Base-by-base conservation (phyloP, 2,329 filamentous ascomycete species). In the Diaporthe helianthi region DNA sequence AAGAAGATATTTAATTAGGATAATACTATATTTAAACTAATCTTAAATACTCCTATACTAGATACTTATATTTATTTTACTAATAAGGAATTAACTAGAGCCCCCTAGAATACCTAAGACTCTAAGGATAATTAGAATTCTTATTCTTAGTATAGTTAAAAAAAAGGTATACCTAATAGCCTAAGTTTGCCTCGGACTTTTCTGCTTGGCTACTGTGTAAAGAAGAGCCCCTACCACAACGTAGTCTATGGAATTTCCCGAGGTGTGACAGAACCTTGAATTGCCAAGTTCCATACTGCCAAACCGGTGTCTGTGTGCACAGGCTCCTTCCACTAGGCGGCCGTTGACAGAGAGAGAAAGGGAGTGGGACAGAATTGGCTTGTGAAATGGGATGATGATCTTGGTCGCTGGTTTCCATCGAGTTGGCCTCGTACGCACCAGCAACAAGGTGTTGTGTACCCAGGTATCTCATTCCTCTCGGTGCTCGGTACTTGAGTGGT, bases 301-400 rank as follows among this genome's bases (percentile, higher is more conserved):
- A n/a, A n/a, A 13, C 38, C 54, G 17, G 26, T 47, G 58, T 31
- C 58, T 61, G 58, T 61, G 58, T 49, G 58, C 58, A 31, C 44
- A 36, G 44, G 44, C 19, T 15, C 13, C 24, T 26, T 46, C 58
- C 24, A 36, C 47, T 44, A 29, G 58, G n/a, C 17, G 15, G 49
- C 58, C 44, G 41, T 33, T 63, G 58, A 49, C n/a, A n/a, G n/a
- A n/a, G n/a, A n/a, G n/a, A n/a, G n/a, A n/a, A n/a, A n/a, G n/a
- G n/a, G n/a, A n/a, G n/a, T n/a, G n/a, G n/a, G 58, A 60, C 38
- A 63, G 6, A 24, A 26, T 46, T 46, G 38, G 55, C 41, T 6
- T 12, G 51, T 22, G 19, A 61, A 38, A 61, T 46, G 24, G 38
- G 55, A 22, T 19, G 38, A 29, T 29, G 38, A 29, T 29, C 36